Conservation (phyloP, 192 early-diverging fungal species). For the Backusella liffmaniae region DNA sequence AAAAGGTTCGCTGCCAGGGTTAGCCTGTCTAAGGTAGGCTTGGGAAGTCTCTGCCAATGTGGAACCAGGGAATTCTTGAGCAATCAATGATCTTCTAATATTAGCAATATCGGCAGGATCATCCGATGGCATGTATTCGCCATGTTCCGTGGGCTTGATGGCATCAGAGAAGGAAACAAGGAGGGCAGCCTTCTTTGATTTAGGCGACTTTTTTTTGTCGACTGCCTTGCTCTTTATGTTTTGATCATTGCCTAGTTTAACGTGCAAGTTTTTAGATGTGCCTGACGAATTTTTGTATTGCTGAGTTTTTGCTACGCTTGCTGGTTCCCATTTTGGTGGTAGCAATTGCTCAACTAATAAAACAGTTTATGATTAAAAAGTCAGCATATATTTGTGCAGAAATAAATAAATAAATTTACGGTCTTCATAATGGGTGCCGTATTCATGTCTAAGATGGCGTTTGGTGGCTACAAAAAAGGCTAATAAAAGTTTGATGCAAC, state of each 20-base stretch:
- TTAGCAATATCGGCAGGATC: conserved; percentile 24
- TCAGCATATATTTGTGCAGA: not conserved
- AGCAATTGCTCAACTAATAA: conserved; percentile 24
- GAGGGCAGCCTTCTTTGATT: conserved; percentile 2
- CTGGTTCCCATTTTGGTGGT: conserved; percentile 24
- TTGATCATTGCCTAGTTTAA: not conserved
- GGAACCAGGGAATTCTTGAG: conserved; percentile 17
- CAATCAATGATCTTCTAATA: conserved; percentile 12
- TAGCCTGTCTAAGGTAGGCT: not conserved
- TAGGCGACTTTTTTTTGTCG: not conserved
- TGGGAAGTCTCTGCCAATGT: not conserved
- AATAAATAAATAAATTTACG: conserved; percentile 20
- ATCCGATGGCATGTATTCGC: conserved; percentile 14
- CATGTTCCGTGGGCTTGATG: conserved; percentile 9
- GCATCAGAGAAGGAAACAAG: conserved; percentile 13
- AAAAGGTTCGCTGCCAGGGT: not conserved
- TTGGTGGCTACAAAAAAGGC: conserved; percentile 58
- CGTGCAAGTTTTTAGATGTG: not conserved
- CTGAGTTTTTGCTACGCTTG: conserved; percentile 10
- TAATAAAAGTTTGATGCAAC: conserved; percentile 49
- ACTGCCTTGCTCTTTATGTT: not conserved
- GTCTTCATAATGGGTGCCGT: conserved; percentile 55
- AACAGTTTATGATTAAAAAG: not conserved
- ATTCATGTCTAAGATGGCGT: conserved; percentile 64
- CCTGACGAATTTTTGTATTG: not conserved